Evolutionary conservation across 768 basidiomycete genomes (phyloP).

Genomic region (Tulasnella sp.): DNA sequence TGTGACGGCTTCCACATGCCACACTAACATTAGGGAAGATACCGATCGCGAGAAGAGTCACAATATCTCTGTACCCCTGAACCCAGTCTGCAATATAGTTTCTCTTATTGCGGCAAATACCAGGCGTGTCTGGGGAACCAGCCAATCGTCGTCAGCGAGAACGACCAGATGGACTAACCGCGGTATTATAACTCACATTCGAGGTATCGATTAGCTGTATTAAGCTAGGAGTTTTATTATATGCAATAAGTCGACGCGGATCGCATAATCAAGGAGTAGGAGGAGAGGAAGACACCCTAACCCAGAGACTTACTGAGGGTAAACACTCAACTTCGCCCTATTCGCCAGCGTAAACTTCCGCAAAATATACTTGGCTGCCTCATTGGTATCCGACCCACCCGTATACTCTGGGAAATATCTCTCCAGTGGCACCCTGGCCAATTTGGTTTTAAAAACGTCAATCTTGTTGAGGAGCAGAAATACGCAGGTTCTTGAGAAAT

Average conservation of each 20-base stretch:
- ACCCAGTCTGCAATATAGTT: too few relatives aligned
- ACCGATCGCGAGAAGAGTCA: too few relatives aligned
- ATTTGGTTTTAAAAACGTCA: slow-evolving; percentile 54
- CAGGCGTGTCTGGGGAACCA: too few relatives aligned
- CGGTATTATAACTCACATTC: slow-evolving; percentile 55
- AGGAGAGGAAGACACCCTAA: slow-evolving; percentile 38
- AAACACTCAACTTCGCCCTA: slow-evolving; percentile 80
- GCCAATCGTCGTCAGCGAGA: too few relatives aligned
- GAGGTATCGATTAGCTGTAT: slow-evolving; percentile 89
- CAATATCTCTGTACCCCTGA: too few relatives aligned
- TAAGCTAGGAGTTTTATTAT: slow-evolving; percentile 50
- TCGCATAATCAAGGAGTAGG: slow-evolving; percentile 29
- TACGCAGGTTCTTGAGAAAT: slow-evolving; percentile 53
- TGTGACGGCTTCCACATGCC: too few relatives aligned
- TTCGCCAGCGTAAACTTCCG: slow-evolving; percentile 96
- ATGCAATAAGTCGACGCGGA: background rate
- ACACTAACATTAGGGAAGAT: too few relatives aligned
- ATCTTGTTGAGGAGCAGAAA: slow-evolving; percentile 49
- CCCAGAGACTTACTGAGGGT: slow-evolving; percentile 73
- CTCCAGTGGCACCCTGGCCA: slow-evolving; percentile 51
- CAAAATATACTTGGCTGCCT: slow-evolving; percentile 90
- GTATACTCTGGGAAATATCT: slow-evolving; percentile 54
- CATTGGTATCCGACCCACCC: slow-evolving; percentile 61
- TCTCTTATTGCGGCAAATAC: too few relatives aligned
- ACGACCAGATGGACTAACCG: background rate